Evolutionary conservation across 2,329 filamentous ascomycete species (phyloP), one percentile per base, ranked within the genome.

Genomic region (Diaporthe citrichinensis): DNA sequence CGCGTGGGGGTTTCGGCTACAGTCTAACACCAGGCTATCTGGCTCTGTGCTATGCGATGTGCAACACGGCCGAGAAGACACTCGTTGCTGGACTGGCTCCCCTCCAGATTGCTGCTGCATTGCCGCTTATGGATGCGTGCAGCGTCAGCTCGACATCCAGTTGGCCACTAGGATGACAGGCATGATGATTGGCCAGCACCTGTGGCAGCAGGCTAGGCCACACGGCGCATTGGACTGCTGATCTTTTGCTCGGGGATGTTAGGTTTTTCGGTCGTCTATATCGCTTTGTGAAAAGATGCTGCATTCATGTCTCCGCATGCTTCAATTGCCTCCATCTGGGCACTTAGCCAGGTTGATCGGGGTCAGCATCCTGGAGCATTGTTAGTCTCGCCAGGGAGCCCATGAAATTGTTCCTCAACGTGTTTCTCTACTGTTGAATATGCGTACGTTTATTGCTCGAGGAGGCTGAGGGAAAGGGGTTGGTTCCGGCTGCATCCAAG

Each of bases 71-170:
- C 20, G 14, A 51, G 41, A 36, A 28, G 65, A 68, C 3, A 17
- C 28, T 62, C 31, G 23, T 31, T 28, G 31, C 39, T 31, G 34
- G 58, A 20, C 71, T 58, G 49, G 39, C 46, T 12, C 44, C 39
- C 71, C 34, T 51, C 44, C 34, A 41, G 31, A 23, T 49, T 53
- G 58, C 23, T 67, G 39, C 49, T 46, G 49, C 58, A 59, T 67
- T 76, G 31, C 74, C 74, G 65, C 46, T 71, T 76, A 53, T 59
- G 72, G 75, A 59, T 61, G 72, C 34, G 53, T 72, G 75, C 58
- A 61, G 53, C 75, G 17, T 61, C 58, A 57, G 59, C 51, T 68
- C 36, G 59, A 25, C 39, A 44, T 69, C 58, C 59, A 67, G 59
- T 74, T 76, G 75, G 75, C 44, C 51, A 46, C 51, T 25, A 34